Evolutionary conservation across 352 stramenopile genomes (phyloP).

Genomic region (Pythium folliculosum): DNA sequence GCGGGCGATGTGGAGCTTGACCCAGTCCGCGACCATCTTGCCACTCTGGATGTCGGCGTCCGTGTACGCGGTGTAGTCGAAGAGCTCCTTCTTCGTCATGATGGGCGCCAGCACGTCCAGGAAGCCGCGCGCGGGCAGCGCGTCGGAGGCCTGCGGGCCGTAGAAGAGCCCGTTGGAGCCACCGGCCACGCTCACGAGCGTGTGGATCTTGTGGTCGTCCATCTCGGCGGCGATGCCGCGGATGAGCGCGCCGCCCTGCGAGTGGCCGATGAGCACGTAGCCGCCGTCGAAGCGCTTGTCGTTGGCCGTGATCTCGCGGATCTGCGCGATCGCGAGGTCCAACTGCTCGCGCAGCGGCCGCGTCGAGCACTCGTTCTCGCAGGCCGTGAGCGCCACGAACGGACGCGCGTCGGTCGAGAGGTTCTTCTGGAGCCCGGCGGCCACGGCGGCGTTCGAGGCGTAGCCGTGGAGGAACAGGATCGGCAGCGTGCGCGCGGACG

Average conservation of each 20-base stretch:
- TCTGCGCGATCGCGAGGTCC: conserved; percentile 36
- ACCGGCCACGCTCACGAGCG: conserved; percentile 33
- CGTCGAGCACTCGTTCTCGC: conserved; percentile 35
- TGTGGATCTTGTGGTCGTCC: conserved; percentile 49
- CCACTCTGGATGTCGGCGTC: conserved; percentile 21
- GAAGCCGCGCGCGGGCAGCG: conserved; percentile 34
- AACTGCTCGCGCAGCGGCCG: conserved; percentile 36
- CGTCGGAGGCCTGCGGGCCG: conserved; percentile 36
- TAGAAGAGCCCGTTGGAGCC: conserved; percentile 52
- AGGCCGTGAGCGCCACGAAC: conserved; percentile 42
- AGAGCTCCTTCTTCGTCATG: conserved; percentile 27
- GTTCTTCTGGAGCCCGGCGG: conserved; percentile 33
- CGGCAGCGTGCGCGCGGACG: conserved; percentile 23
- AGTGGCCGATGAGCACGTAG: conserved; percentile 52
- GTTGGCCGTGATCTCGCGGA: conserved; percentile 35
- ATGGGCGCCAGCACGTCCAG: conserved; percentile 30
- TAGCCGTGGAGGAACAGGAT: conserved; percentile 52
- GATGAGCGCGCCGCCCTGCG: conserved; percentile 39
- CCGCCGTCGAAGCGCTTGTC: conserved; percentile 37
- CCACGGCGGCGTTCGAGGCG: conserved; percentile 31
- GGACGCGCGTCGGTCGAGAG: conserved; percentile 33
- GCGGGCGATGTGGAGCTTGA: conserved; percentile 27
- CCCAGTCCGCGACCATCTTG: conserved; percentile 38
- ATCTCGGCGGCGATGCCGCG: conserved; percentile 51
- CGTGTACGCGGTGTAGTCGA: conserved; percentile 38